phyloP scores from a whole-genome alignment of 2,329 filamentous ascomycete genomes.

The Aspergillus fructus region DNA sequence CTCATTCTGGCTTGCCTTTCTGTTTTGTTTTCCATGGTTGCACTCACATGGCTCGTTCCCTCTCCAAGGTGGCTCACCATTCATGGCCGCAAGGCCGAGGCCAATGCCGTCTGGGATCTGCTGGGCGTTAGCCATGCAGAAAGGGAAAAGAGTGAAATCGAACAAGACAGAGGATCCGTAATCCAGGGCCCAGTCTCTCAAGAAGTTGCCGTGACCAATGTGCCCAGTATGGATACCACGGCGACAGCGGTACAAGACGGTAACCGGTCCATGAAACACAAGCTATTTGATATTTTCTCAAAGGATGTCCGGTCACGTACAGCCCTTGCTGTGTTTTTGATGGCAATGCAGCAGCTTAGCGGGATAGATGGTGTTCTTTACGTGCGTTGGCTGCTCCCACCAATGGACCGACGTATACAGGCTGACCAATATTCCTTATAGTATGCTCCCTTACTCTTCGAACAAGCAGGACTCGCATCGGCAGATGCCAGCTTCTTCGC shows the following conservation, averaged over 20 bases:
- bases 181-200: slow-evolving; percentile 2
- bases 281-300: slow-evolving; percentile 33
- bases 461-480: slow-evolving; percentile 58
- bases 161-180: slow-evolving; percentile 20
- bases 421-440: slow-evolving; percentile 21
- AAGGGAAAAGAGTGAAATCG: slow-evolving; percentile 50
- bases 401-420: not conserved
- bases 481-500: slow-evolving; percentile 59
- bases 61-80: slow-evolving; percentile 59
- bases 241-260: slow-evolving; percentile 3
- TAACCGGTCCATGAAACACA: slow-evolving; percentile 16
- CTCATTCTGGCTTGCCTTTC: slow-evolving; percentile 48
- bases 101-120: slow-evolving; percentile 41
- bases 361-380: slow-evolving; percentile 65
- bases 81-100: slow-evolving; percentile 49
- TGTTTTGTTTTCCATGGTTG: slow-evolving; percentile 36
- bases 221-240: not conserved
- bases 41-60: slow-evolving; percentile 50
- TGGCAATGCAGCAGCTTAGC: slow-evolving; percentile 60
- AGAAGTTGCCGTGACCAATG: slow-evolving; percentile 3
- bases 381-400: slow-evolving; percentile 36
- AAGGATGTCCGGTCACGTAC: slow-evolving; percentile 50
- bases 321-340: slow-evolving; percentile 55
- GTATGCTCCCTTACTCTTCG: slow-evolving; percentile 62
- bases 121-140: slow-evolving; percentile 48